Base-by-base conservation (phyloP, 768 basidiomycete genomes). In the Amanita molliuscula region DNA sequence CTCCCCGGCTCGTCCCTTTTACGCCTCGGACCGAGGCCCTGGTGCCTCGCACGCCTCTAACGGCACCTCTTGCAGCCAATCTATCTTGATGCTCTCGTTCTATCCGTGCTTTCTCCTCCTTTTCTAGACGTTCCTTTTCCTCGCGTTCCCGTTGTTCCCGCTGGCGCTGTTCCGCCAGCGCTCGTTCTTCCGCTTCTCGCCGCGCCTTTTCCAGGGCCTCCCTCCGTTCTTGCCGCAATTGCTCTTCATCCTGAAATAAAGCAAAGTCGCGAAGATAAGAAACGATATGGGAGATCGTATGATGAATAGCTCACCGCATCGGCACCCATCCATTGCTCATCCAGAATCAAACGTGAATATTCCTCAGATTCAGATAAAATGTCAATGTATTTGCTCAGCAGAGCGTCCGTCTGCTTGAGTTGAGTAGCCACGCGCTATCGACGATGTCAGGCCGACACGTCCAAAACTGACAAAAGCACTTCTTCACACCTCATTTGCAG, bases 271-370 rank as follows among this genome's bases (percentile, higher is more conserved):
- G 28, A 21, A 35, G 15, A 25, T 68, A 13, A 40, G 26, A 33
- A 26, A 47, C 2, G n/a, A 16, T 37, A 10, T 18, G 18, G 3
- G n/a, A n/a, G 25, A 26, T 38, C 47, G n/a, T 38, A 20, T 25
- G 9, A n/a, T 33, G 28, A 31, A 35, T 13, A 31, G 13, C 79
- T 67, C 59, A 87, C 88, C 38, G 71, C 77, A 53, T 84, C 82
- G 34, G 80, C 84, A 2, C 88, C 88, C 48, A 76, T 67, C 84
- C 84, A 90, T 51, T 76, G 67, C 53, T 87, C 82, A 60, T 90
- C 87, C 53, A 88, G 80, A 15, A 90, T 78, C 51, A 89, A 63
- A 26, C 76, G 75, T 2, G 84, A 68, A 53, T 78, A 73, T 11
- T 78, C 74, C 62, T 88, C 87, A 2, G 86, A 84, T 61, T 78